phyloP scores from a whole-genome alignment of 768 basidiomycete genomes.

The Asterophora lycoperdoides region DNA sequence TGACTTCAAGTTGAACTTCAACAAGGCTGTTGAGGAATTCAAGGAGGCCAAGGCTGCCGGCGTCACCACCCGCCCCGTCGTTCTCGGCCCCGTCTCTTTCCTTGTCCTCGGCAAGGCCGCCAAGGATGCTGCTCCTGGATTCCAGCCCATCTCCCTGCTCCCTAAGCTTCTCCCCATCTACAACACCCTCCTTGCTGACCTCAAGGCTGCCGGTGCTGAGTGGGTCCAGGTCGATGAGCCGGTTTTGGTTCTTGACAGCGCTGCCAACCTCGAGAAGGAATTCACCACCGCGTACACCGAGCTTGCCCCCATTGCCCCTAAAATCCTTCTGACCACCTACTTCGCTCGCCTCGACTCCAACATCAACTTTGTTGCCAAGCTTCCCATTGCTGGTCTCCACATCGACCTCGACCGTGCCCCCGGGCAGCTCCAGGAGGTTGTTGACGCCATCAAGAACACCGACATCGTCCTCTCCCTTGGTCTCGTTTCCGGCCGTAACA shows the following conservation, averaged over 20 bases:
- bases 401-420: slow-evolving; percentile 96
- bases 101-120: slow-evolving; percentile 88
- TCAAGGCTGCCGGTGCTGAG: slow-evolving; percentile 90
- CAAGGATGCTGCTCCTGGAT: slow-evolving; percentile 77
- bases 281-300: slow-evolving; percentile 78
- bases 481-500: slow-evolving; percentile 96
- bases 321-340: slow-evolving; percentile 94
- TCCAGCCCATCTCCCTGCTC: slow-evolving; percentile 89
- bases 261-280: slow-evolving; percentile 70
- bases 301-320: slow-evolving; percentile 78
- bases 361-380: slow-evolving; percentile 81
- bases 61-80: slow-evolving; percentile 87
- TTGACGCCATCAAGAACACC: slow-evolving; percentile 82
- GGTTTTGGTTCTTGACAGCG: slow-evolving; percentile 87
- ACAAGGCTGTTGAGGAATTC: slow-evolving; percentile 93
- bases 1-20: slow-evolving; percentile 92
- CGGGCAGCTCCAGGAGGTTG: slow-evolving; percentile 76
- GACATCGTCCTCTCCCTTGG: slow-evolving; percentile 84
- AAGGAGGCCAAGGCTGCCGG: slow-evolving; percentile 91
- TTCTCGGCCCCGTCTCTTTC: slow-evolving; percentile 95
- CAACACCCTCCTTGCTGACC: slow-evolving; percentile 80
- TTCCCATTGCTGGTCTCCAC: slow-evolving; percentile 91
- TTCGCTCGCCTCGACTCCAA: slow-evolving; percentile 95
- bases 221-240: slow-evolving; percentile 98
- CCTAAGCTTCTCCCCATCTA: slow-evolving; percentile 88